Percentiles rank a stretch among this genome's conserved stretches.
These are phyloP conservation scores for Sarocladium oryzae DNA, from an alignment of 2,329 filamentous ascomycete genomes.

Conservation along the genomic window DNA sequence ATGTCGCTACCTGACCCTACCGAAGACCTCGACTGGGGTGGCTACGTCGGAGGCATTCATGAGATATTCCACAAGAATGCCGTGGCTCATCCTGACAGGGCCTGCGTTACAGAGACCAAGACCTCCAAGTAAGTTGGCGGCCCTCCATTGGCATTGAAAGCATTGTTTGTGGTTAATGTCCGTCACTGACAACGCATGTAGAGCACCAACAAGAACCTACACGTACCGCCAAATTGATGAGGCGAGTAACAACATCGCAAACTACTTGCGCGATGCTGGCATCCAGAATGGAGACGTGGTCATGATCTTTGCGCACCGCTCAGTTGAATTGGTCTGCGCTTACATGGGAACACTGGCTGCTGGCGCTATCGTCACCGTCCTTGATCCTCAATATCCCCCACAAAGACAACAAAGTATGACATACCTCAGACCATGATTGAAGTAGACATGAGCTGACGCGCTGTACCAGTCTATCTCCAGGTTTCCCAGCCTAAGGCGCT, in stretches of 20 bases:
- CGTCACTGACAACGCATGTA: too few relatives aligned
- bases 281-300: constrained; percentile 78
- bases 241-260: constrained; percentile 71
- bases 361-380: constrained; percentile 56
- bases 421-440: too few relatives aligned
- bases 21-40: constrained; percentile 59
- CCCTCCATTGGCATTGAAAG: too few relatives aligned
- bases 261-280: constrained; percentile 70
- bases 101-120: constrained; percentile 45
- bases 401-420: constrained; percentile 47
- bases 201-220: constrained; percentile 58
- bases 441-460: too few relatives aligned
- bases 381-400: constrained; percentile 56
- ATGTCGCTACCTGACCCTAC: constrained; percentile 55
- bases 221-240: constrained; percentile 85
- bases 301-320: constrained; percentile 83
- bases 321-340: constrained; percentile 59
- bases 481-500: constrained; percentile 68
- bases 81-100: constrained; percentile 54
- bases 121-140: too few relatives aligned
- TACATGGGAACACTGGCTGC: constrained; percentile 69
- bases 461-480: too few relatives aligned
- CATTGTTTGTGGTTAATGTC: too few relatives aligned
- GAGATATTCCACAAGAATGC: constrained; percentile 65
- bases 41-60: constrained; percentile 59